These are phyloP conservation scores for Pichia scutulata DNA, from an alignment of 805 yeast species.

Conservation along the genomic window DNA sequence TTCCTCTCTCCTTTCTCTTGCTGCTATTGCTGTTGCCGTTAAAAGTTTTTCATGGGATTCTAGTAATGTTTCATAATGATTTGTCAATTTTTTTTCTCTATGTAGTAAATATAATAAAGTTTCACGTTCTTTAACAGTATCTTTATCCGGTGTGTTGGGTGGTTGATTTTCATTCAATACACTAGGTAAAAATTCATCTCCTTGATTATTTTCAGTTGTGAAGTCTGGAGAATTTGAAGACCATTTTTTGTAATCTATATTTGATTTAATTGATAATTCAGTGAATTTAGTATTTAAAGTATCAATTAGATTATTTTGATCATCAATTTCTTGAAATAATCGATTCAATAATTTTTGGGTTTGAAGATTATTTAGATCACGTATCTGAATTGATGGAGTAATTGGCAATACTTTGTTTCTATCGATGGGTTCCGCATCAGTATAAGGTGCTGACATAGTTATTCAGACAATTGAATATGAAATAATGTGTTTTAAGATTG, in stretches of 20 bases:
- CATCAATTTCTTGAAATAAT: slow-evolving; percentile 23
- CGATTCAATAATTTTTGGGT: slow-evolving; percentile 21
- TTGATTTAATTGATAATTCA: slow-evolving; percentile 4
- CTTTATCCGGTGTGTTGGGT: not conserved
- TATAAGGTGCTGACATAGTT: not conserved
- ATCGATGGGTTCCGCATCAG: not conserved
- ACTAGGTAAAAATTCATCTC: not conserved
- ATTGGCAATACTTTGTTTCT: not conserved
- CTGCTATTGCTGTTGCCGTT: slow-evolving; percentile 5
- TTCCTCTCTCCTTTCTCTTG: slow-evolving; percentile 2
- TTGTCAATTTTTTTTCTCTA: slow-evolving; percentile 8
- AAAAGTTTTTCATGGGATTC: slow-evolving; percentile 13
- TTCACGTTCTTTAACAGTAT: slow-evolving; percentile 1
- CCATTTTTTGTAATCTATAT: slow-evolving; percentile 5
- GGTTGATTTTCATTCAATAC: not conserved
- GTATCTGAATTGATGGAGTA: not conserved
- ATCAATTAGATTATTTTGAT: slow-evolving; percentile 22
- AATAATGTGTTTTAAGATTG: not conserved
- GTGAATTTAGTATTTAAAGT: slow-evolving; percentile 4
- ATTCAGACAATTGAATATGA: not conserved
- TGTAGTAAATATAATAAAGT: slow-evolving; percentile 2
- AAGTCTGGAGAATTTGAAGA: not conserved
- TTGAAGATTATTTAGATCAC: slow-evolving; percentile 15
- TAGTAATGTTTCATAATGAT: slow-evolving; percentile 8
- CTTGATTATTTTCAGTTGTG: not conserved